Evolutionary conservation across 345 rosid species (phyloP).

Genomic region (Dipteronia sinensis): DNA sequence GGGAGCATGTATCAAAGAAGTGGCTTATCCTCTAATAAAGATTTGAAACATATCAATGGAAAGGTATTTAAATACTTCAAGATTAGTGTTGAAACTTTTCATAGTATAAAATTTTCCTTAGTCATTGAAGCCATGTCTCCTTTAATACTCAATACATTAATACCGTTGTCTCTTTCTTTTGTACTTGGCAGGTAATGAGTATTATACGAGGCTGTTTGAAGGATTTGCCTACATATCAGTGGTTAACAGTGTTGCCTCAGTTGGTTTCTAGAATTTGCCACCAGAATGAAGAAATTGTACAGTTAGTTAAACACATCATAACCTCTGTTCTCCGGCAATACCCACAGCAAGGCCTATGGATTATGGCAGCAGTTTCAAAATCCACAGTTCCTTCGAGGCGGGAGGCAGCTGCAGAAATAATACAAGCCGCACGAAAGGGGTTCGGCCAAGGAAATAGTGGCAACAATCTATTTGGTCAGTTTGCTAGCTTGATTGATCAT

Average conservation of each 20-base stretch:
- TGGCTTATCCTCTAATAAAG: slow-evolving; percentile 60
- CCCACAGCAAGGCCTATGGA: slow-evolving; percentile 95
- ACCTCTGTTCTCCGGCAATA: slow-evolving; percentile 83
- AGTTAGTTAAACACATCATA: slow-evolving; percentile 73
- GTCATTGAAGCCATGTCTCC: background rate
- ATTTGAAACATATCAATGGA: slow-evolving; percentile 60
- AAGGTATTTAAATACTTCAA: slow-evolving; percentile 50
- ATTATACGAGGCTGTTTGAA: slow-evolving; percentile 92
- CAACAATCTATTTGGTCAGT: slow-evolving; percentile 78
- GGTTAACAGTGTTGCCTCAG: slow-evolving; percentile 95
- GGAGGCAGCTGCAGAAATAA: slow-evolving; percentile 93
- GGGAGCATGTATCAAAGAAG: slow-evolving; percentile 72
- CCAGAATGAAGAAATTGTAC: slow-evolving; percentile 84
- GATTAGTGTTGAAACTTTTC: slow-evolving; percentile 12
- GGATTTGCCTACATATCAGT: slow-evolving; percentile 93
- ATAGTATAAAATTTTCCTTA: background rate
- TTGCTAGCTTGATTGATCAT: slow-evolving; percentile 88
- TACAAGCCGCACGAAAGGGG: slow-evolving; percentile 85
- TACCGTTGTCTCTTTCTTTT: slow-evolving; percentile 15
- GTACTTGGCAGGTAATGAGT: slow-evolving; percentile 67
- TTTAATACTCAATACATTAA: slow-evolving; percentile 1
- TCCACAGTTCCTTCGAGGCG: slow-evolving; percentile 91
- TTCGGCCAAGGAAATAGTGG: slow-evolving; percentile 69
- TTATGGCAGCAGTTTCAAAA: slow-evolving; percentile 97
- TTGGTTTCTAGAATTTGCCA: slow-evolving; percentile 98